These are phyloP conservation scores for Salix exigua DNA, from an alignment of 345 rosid species.

Conservation along the genomic window DNA sequence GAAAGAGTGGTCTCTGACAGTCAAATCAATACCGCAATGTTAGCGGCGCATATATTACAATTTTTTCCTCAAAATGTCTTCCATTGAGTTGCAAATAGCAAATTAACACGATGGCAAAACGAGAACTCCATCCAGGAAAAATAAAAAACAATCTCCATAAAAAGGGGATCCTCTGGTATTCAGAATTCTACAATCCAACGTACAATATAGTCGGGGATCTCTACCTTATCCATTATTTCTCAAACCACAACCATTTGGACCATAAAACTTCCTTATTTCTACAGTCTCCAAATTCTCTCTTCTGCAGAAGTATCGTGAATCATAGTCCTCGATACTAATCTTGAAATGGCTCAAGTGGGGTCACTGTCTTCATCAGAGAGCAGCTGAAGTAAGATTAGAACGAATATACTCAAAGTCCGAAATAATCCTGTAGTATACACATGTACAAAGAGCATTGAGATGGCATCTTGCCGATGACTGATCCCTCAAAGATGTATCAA, in stretches of 20 bases:
- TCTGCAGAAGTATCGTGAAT: conserved; percentile 12
- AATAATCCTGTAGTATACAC: conserved; percentile 20
- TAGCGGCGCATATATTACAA: neutral
- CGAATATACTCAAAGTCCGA: conserved; percentile 13
- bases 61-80: conserved; percentile 20
- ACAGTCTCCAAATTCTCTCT: conserved; percentile 5
- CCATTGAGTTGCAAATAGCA: conserved; percentile 10
- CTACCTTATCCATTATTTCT: conserved; percentile 27
- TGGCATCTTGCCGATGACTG: neutral
- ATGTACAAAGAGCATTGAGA: conserved; percentile 22
- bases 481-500: conserved; percentile 14
- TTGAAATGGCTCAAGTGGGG: conserved; percentile 16
- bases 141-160: conserved; percentile 5
- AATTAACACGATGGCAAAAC: conserved; percentile 14
- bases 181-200: conserved; percentile 20
- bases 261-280: conserved; percentile 18
- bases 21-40: conserved; percentile 5
- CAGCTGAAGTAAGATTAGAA: conserved; percentile 24
- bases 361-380: conserved; percentile 17
- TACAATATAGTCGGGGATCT: conserved; percentile 9
- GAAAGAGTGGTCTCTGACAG: neutral
- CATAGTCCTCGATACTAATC: conserved; percentile 16
- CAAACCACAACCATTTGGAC: conserved; percentile 18
- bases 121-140: conserved; percentile 6
- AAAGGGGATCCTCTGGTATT: conserved; percentile 13